Conservation (phyloP, 305 asterid genomes). For the Solanum hybrid region DNA sequence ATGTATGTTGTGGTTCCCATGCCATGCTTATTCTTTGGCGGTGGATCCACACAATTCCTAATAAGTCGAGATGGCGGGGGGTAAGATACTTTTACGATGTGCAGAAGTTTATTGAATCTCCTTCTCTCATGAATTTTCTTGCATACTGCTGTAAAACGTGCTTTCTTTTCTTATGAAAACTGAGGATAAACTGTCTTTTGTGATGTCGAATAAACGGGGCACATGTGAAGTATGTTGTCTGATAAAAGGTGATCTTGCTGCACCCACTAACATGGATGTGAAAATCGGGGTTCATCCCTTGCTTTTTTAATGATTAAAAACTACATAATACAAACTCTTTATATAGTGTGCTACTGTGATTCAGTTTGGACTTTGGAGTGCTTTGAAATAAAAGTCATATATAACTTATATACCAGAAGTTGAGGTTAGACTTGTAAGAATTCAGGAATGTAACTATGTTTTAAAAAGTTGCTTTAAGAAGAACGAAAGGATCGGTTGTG, state of each 20-base stretch:
- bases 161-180: neutral
- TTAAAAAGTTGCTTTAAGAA: neutral
- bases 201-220: neutral
- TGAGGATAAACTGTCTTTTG: neutral
- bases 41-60: slow-evolving; percentile 91
- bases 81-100: slow-evolving; percentile 36
- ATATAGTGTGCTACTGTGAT: neutral
- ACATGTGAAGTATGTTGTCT: neutral
- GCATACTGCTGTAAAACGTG: neutral
- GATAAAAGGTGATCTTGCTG: neutral
- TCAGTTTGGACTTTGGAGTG: neutral
- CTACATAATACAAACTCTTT: neutral
- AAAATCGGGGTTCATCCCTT: neutral
- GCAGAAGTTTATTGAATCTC: neutral
- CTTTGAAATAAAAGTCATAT: neutral
- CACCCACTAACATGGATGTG: neutral
- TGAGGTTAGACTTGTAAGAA: neutral
- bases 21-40: slow-evolving; percentile 97
- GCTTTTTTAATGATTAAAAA: neutral
- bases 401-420: neutral
- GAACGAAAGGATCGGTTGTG: neutral
- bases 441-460: neutral
- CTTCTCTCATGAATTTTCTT: neutral
- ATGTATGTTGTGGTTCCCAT: slow-evolving; percentile 96
- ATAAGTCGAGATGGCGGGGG: slow-evolving; percentile 95